These are phyloP conservation scores for Pachyrhizus erosus DNA, from an alignment of 306 rosid species.

Conservation along the genomic window DNA sequence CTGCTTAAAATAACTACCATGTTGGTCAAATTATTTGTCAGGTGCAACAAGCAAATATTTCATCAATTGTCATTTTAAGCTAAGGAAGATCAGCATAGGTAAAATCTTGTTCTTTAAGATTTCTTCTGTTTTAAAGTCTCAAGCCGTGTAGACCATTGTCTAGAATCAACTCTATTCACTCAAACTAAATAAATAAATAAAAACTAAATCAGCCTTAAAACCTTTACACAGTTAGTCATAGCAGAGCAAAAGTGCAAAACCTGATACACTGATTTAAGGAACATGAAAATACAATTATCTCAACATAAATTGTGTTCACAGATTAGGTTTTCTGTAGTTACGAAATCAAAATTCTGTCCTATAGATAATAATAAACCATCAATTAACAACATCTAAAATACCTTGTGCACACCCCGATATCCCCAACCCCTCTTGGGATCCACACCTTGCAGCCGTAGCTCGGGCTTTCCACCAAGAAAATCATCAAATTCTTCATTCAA, in stretches of 20 bases:
- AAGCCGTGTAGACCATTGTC: neutral
- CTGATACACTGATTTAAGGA: neutral
- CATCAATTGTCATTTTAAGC: slow-evolving; percentile 3
- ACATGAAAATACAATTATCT: neutral
- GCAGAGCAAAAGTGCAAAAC: slow-evolving; percentile 21
- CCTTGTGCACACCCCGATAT: slow-evolving; percentile 98
- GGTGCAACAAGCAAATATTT: neutral
- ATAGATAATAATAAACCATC: neutral
- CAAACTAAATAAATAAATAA: slow-evolving; percentile 22
- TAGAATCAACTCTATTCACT: neutral
- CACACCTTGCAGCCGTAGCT: slow-evolving; percentile 73
- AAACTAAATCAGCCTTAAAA: slow-evolving; percentile 17
- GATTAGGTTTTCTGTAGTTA: slow-evolving; percentile 24
- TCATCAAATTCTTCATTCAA: slow-evolving; percentile 54
- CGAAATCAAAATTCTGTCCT: slow-evolving; percentile 29
- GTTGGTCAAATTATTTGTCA: slow-evolving; percentile 22
- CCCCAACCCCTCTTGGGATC: slow-evolving; percentile 92
- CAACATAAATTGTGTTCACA: neutral
- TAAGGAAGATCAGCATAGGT: neutral
- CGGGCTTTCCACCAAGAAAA: slow-evolving; percentile 55
- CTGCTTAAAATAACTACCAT: slow-evolving; percentile 50
- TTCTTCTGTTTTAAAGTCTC: slow-evolving; percentile 14
- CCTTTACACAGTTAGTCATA: neutral
- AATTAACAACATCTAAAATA: slow-evolving; percentile 42
- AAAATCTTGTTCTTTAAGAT: slow-evolving; percentile 2